Evolutionary conservation across 495 filamentous ascomycete genomes (phyloP).

Genomic region (Cladorrhinum samala): DNA sequence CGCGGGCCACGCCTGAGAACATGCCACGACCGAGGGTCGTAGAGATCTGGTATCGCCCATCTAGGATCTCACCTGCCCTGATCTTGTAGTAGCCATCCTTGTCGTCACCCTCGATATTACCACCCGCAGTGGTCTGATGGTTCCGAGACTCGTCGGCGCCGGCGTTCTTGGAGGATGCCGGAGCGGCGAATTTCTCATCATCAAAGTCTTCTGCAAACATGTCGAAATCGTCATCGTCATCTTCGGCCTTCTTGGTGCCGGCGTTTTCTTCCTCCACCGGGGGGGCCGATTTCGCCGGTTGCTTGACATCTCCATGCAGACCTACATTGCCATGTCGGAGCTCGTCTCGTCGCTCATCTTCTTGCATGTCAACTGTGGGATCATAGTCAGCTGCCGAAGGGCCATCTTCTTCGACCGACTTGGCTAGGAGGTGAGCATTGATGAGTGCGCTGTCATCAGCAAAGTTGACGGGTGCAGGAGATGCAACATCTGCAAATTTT

Average conservation of each 20-base stretch:
- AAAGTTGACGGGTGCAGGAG: slow-evolving; percentile 36
- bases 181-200: slow-evolving; percentile 78
- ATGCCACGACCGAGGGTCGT: slow-evolving; percentile 88
- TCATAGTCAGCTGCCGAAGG: slow-evolving; percentile 95
- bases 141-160: slow-evolving; percentile 26
- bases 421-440: slow-evolving; percentile 48
- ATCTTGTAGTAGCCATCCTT: slow-evolving; percentile 93
- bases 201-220: slow-evolving; percentile 94
- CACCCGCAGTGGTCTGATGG: slow-evolving; percentile 51
- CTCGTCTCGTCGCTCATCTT: slow-evolving; percentile 71
- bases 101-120: slow-evolving; percentile 90
- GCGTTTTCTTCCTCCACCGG: slow-evolving; percentile 25
- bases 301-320: slow-evolving; percentile 37
- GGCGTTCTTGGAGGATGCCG: slow-evolving; percentile 38
- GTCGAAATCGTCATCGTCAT: slow-evolving; percentile 66
- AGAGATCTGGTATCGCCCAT: slow-evolving; percentile 80
- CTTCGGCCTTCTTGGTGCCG: slow-evolving; percentile 37
- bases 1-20: slow-evolving; percentile 92
- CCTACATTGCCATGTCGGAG: slow-evolving; percentile 49
- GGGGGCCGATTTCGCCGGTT: slow-evolving; percentile 13
- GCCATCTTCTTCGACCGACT: slow-evolving; percentile 55
- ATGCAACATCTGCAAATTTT: slow-evolving; percentile 33
- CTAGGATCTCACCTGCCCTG: slow-evolving; percentile 79
- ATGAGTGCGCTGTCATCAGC: slow-evolving; percentile 59
- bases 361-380: slow-evolving; percentile 85